Percentiles rank a stretch among this genome's conserved stretches.
phyloP scores from a whole-genome alignment of 768 basidiomycete species.

The Lentinula raphanica region DNA sequence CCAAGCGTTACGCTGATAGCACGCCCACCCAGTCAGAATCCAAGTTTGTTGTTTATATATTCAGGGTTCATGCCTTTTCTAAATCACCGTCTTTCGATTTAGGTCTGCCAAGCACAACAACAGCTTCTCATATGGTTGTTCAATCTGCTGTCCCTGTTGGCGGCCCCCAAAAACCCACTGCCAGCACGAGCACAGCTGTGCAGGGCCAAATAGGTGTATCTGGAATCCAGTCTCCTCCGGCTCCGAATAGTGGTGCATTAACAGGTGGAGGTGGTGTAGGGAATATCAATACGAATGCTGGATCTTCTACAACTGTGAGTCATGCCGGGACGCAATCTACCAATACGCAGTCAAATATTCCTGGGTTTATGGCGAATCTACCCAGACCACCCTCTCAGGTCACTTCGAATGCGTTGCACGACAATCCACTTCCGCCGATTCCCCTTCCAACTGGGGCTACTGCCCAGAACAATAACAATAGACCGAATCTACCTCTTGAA shows the following conservation, averaged over 20 bases:
- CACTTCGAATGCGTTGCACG: neutral
- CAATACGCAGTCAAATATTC: no score
- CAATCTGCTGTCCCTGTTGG: neutral
- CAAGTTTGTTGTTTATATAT: no score
- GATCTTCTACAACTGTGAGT: no score
- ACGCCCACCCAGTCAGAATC: neutral
- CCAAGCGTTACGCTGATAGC: constrained; percentile 2
- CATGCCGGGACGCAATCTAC: no score
- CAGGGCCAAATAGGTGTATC: constrained; percentile 1
- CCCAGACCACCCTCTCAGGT: neutral
- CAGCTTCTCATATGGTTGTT: neutral
- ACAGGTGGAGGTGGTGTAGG: no score
- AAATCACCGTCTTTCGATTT: no score
- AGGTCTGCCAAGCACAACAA: neutral
- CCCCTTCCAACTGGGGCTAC: neutral
- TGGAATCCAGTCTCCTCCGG: neutral
- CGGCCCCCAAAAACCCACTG: neutral
- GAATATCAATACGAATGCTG: no score
- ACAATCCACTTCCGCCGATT: neutral
- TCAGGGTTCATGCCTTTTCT: no score
- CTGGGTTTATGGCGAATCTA: neutral
- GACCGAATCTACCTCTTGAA: neutral
- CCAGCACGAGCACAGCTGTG: neutral
- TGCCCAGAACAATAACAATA: no score
- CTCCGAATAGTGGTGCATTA: neutral